Conservation (phyloP, 345 rosid species). For the Populus alba region DNA sequence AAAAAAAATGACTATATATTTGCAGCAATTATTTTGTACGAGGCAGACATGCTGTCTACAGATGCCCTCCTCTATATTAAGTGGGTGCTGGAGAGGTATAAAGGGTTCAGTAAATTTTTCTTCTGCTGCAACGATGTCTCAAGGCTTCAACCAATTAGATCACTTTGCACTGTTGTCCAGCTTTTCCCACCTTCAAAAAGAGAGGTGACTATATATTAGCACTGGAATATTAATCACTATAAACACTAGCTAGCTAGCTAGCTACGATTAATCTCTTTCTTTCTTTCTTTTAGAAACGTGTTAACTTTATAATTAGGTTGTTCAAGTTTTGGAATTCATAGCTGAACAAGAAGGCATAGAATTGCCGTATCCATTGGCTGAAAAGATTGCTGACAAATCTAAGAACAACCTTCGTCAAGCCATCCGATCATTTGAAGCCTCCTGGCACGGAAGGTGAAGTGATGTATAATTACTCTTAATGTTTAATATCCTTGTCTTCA, state of each 20-base stretch:
- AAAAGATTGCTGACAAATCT: constrained; percentile 39
- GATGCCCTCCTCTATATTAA: constrained; percentile 52
- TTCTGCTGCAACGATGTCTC: constrained; percentile 59
- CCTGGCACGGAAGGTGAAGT: constrained; percentile 33
- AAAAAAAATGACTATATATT: not conserved
- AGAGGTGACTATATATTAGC: constrained; percentile 29
- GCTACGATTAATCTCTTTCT: not conserved
- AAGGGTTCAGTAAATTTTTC: constrained; percentile 44
- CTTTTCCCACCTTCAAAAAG: constrained; percentile 45
- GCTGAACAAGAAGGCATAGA: constrained; percentile 46
- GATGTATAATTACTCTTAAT: too few relatives aligned
- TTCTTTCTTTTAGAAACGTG: not conserved
- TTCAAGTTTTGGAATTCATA: constrained; percentile 50
- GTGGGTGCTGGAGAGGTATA: constrained; percentile 54
- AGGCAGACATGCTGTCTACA: constrained; percentile 50
- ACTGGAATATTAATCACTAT: too few relatives aligned
- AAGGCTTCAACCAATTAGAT: constrained; percentile 50
- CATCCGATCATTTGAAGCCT: constrained; percentile 61
- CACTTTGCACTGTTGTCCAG: constrained; percentile 40
- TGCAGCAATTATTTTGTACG: constrained; percentile 48
- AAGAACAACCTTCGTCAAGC: constrained; percentile 67
- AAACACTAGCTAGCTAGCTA: too few relatives aligned
- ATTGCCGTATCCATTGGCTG: constrained; percentile 35
- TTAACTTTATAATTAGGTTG: constrained; percentile 29
- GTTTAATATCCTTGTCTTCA: not conserved